phyloP scores from a whole-genome alignment of 169 alveolate species.

The Amoebophrya sp. region DNA sequence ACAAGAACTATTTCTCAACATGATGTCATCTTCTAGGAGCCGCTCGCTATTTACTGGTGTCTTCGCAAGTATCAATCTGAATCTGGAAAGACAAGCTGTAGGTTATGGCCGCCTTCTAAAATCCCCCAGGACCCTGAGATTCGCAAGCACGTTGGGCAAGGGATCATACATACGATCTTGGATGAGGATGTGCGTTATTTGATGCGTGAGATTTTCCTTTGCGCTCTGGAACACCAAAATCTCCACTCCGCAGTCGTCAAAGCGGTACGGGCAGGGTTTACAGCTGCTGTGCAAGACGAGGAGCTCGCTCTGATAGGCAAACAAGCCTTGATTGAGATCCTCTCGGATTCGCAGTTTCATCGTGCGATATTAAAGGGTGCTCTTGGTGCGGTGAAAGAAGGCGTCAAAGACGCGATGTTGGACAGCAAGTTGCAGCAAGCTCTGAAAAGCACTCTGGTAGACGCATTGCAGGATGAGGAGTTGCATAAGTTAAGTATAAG shows the following conservation, averaged over 20 bases:
- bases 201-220: not conserved
- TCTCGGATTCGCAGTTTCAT: not conserved
- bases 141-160: not conserved
- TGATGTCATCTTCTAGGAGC: too few relatives aligned
- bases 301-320: not conserved
- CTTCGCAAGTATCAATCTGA: too few relatives aligned
- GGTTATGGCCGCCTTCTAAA: too few relatives aligned
- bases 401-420: not conserved
- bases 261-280: not conserved
- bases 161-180: not conserved
- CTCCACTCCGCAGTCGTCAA: not conserved
- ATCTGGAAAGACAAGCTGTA: too few relatives aligned
- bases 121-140: not conserved
- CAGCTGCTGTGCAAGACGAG: not conserved
- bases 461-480: not conserved
- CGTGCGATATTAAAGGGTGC: not conserved
- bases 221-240: not conserved
- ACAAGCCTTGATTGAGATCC: not conserved
- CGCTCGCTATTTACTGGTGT: too few relatives aligned
- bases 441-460: not conserved
- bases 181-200: not conserved
- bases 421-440: not conserved
- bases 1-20: too few relatives aligned
- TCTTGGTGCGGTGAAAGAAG: not conserved
- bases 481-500: too few relatives aligned